Percentiles rank a stretch among this genome's conserved stretches.
Evolutionary conservation across 2,329 filamentous ascomycete genomes (phyloP).

Genomic region (Fusarium anguioides): DNA sequence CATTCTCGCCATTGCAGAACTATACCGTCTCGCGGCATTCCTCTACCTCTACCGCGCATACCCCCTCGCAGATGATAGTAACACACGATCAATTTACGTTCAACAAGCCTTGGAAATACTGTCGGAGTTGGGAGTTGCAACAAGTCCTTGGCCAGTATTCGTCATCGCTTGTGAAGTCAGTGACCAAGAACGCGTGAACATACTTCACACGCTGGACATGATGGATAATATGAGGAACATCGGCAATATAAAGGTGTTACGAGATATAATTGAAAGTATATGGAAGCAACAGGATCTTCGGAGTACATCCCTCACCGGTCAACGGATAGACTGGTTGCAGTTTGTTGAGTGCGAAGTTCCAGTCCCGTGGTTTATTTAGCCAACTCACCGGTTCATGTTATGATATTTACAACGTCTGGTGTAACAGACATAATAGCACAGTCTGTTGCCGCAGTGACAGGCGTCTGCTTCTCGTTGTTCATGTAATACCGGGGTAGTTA

Average conservation of each 20-base stretch:
- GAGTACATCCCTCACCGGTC: background rate
- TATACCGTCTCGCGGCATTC: background rate
- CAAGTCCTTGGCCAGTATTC: background rate
- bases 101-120: background rate
- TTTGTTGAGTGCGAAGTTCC: background rate
- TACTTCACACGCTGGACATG: background rate
- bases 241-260: background rate
- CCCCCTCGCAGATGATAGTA: background rate
- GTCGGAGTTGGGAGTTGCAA: background rate
- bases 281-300: background rate
- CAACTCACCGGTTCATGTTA: background rate
- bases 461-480: background rate
- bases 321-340: background rate
- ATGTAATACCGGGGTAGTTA: too few species aligned
- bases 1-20: background rate
- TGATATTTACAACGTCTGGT: background rate
- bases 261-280: background rate
- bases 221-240: background rate
- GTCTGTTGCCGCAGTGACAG: too few species aligned
- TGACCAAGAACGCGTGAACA: background rate
- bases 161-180: background rate
- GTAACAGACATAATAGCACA: background rate
- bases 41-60: background rate
- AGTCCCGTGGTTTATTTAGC: constrained; percentile 1
- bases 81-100: background rate